Conservation (phyloP, 148 eudicot genomes). For the Rhododendron griersonianum region DNA sequence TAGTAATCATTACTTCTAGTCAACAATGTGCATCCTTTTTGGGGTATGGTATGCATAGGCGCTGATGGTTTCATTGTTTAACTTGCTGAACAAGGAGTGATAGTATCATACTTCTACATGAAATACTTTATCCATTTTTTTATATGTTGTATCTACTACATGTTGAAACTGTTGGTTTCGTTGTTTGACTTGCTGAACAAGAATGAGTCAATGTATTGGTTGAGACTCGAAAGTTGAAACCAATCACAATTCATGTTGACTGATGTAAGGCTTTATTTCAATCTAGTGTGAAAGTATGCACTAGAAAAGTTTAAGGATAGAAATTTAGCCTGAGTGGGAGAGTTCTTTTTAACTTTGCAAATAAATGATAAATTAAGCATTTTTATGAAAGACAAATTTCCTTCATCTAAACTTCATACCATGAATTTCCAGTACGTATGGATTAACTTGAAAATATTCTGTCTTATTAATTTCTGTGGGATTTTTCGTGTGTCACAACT, state of each 20-base stretch:
- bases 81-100: background rate
- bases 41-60: background rate
- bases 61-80: background rate
- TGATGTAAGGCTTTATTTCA: background rate
- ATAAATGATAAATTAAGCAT: background rate
- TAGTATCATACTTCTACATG: background rate
- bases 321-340: background rate
- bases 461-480: background rate
- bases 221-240: background rate
- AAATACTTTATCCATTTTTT: background rate
- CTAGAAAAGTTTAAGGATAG: background rate
- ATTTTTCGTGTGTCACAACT: background rate
- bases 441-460: background rate
- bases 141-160: background rate
- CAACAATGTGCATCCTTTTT: background rate
- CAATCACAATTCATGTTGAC: background rate
- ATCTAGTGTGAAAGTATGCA: background rate
- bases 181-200: conserved; percentile 1
- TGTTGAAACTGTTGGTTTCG: background rate
- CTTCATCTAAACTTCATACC: background rate
- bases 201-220: background rate
- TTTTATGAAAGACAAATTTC: background rate
- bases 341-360: background rate
- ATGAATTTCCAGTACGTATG: background rate
- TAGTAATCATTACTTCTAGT: background rate